These are phyloP conservation scores for Podospora fimiseda DNA, from an alignment of 495 filamentous ascomycete species.

Conservation along the genomic window DNA sequence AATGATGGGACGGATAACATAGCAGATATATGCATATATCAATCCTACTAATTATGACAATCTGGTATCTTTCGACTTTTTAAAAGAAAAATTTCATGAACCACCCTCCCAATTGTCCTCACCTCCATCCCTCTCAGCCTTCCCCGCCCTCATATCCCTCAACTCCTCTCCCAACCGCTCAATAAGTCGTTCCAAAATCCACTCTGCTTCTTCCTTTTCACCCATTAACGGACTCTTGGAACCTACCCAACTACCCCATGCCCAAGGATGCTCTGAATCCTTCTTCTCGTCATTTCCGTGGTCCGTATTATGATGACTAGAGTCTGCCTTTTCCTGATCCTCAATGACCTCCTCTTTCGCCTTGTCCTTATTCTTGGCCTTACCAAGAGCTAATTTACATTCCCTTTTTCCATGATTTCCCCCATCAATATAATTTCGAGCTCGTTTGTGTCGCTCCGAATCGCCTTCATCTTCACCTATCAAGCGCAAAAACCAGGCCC, in stretches of 20 bases:
- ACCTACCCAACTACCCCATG: constrained; percentile 70
- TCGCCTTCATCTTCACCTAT: constrained; percentile 62
- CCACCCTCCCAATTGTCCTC: not conserved
- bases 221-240: constrained; percentile 67
- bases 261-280: constrained; percentile 1
- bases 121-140: constrained; percentile 4
- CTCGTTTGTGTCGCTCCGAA: constrained; percentile 35
- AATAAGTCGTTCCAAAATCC: constrained; percentile 65
- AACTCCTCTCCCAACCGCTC: constrained; percentile 50
- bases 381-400: not conserved
- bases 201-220: constrained; percentile 66
- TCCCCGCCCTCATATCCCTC: constrained; percentile 17
- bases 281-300: constrained; percentile 4
- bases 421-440: constrained; percentile 1
- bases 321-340: constrained; percentile 15
- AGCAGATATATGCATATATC: no score
- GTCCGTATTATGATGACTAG: constrained; percentile 5
- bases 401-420: not conserved
- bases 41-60: no score
- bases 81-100: not conserved
- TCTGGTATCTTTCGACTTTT: no score
- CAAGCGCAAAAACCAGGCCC: constrained; percentile 72
- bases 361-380: constrained; percentile 2
- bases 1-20: no score
- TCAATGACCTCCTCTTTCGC: not conserved